A percentile compares a stretch with the other conserved stretches of the same genome.
These are phyloP conservation scores for Fusarium sulawesiense DNA, from an alignment of 2,329 filamentous ascomycete genomes.

Conservation along the genomic window DNA sequence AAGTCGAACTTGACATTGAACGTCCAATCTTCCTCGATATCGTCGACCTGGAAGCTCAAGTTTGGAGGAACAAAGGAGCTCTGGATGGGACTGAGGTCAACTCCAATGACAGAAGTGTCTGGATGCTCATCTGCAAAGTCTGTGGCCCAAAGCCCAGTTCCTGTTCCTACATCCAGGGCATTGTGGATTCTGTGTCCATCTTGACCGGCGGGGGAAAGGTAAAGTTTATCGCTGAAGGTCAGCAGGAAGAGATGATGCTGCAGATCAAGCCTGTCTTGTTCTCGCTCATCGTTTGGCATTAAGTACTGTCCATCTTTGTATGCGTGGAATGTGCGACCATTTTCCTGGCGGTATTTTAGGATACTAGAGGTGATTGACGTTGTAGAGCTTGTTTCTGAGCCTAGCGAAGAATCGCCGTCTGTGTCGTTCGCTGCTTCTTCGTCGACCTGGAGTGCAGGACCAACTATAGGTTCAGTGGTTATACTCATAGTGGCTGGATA, in stretches of 20 bases:
- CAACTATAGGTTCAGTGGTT: neutral
- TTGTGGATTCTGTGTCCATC: conserved; percentile 28
- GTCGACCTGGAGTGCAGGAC: conserved; percentile 6
- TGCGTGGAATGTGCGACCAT: conserved; percentile 46
- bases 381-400: conserved; percentile 16
- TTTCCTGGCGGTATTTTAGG: conserved; percentile 43
- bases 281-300: conserved; percentile 32
- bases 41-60: conserved; percentile 43
- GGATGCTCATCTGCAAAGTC: conserved; percentile 44
- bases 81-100: conserved; percentile 44
- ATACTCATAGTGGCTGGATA: neutral
- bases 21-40: conserved; percentile 45
- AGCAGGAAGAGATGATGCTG: conserved; percentile 44
- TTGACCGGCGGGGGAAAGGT: conserved; percentile 31
- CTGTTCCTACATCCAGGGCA: conserved; percentile 46
- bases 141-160: conserved; percentile 46
- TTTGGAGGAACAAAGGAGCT: conserved; percentile 40
- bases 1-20: conserved; percentile 43
- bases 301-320: conserved; percentile 45
- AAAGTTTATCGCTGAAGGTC: conserved; percentile 44
- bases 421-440: neutral
- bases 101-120: conserved; percentile 29
- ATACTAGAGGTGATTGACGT: conserved; percentile 40
- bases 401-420: neutral
- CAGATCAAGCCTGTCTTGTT: conserved; percentile 39